Conservation (phyloP, 148 eudicot genomes). For the Rhododendron molle region DNA sequence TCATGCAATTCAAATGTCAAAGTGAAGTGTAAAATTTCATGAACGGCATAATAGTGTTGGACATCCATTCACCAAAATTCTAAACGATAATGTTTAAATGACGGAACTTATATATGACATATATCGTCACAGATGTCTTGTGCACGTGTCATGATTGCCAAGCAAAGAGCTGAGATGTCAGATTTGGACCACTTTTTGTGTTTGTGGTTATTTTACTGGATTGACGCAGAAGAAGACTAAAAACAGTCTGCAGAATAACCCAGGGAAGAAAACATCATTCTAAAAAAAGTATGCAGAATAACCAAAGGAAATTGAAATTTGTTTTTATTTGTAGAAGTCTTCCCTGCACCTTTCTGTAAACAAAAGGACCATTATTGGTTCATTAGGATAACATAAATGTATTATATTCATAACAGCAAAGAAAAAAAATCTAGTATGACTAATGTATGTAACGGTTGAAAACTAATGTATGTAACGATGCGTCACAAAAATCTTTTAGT, state of each 20-base stretch:
- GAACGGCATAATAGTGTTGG: not conserved
- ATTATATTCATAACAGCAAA: not conserved
- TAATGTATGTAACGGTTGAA: too few species aligned
- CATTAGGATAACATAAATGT: not conserved
- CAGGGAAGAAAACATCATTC: not conserved
- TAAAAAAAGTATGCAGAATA: not conserved
- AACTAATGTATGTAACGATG: not conserved
- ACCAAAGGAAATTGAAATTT: not conserved
- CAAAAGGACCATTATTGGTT: not conserved
- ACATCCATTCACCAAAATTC: not conserved
- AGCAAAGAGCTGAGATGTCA: not conserved
- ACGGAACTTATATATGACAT: not conserved
- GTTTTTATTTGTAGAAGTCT: not conserved
- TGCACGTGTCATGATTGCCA: not conserved
- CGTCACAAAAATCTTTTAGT: not conserved
- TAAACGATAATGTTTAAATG: not conserved
- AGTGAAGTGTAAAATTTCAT: not conserved
- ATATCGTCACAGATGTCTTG: not conserved
- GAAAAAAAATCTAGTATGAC: too few species aligned
- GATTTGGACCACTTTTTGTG: not conserved
- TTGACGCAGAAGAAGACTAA: not conserved
- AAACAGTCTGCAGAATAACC: not conserved
- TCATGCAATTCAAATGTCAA: not conserved
- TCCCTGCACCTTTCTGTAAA: not conserved
- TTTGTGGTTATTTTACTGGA: not conserved